These are phyloP conservation scores for Lentinula sp. DNA, from an alignment of 768 basidiomycete genomes.

Conservation along the genomic window DNA sequence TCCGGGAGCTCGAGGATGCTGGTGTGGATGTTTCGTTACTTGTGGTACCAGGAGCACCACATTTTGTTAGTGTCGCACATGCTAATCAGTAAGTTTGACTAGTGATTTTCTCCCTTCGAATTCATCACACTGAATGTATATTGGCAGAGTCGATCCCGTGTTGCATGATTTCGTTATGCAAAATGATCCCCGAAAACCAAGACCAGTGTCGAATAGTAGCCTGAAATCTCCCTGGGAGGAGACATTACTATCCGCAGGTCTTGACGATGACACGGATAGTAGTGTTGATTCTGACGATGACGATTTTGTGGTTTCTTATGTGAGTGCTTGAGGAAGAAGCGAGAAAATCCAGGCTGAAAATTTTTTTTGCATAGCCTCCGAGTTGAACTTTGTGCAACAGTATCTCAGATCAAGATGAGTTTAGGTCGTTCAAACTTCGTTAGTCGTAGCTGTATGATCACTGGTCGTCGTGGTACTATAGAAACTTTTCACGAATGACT, in stretches of 20 bases:
- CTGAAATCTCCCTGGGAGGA: neutral
- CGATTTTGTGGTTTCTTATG: neutral
- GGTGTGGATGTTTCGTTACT: conserved; percentile 15
- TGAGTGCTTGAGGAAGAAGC: neutral
- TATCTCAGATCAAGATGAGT: too few relatives aligned
- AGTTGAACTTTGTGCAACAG: neutral
- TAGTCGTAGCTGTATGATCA: too few relatives aligned
- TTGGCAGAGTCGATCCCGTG: neutral
- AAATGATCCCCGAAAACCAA: neutral
- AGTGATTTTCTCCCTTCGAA: neutral
- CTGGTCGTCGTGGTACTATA: too few relatives aligned
- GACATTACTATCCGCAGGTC: neutral
- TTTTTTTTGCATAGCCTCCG: neutral
- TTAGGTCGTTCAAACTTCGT: too few relatives aligned
- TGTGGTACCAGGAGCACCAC: conserved; percentile 17
- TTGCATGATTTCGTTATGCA: neutral
- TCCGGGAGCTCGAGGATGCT: conserved; percentile 15
- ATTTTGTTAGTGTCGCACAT: conserved; percentile 16
- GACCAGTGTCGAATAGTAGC: neutral
- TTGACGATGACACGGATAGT: neutral
- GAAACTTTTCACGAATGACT: too few relatives aligned
- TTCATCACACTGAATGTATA: neutral
- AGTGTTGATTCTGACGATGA: conserved; percentile 1
- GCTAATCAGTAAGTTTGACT: conserved; percentile 4
- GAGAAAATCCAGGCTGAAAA: neutral